These are phyloP conservation scores for Immersiporthe knoxdaviesiana DNA, from an alignment of 2,329 filamentous ascomycete genomes.

Conservation along the genomic window DNA sequence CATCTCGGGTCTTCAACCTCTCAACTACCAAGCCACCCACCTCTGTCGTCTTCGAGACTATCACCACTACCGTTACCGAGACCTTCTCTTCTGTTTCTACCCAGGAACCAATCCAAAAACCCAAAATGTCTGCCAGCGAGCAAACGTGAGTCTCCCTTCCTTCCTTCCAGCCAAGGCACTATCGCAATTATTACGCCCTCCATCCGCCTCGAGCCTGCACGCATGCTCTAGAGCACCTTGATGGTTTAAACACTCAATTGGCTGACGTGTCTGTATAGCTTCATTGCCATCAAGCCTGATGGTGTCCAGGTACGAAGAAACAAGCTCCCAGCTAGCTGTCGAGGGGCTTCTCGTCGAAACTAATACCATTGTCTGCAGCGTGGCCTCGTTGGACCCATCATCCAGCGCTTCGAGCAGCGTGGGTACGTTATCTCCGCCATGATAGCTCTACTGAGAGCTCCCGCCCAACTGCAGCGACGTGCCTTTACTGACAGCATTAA, in stretches of 20 bases:
- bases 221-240: neutral
- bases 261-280: slow-evolving; percentile 59
- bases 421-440: slow-evolving; percentile 62
- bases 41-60: slow-evolving; percentile 30
- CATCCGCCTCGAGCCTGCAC: slow-evolving; percentile 7
- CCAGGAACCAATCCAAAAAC: slow-evolving; percentile 37
- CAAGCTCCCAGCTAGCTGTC: slow-evolving; percentile 17
- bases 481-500: slow-evolving; percentile 18
- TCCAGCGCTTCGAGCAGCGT: slow-evolving; percentile 96
- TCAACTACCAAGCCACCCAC: slow-evolving; percentile 41
- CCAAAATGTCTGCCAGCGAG: slow-evolving; percentile 73
- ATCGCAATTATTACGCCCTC: slow-evolving; percentile 22
- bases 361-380: slow-evolving; percentile 60
- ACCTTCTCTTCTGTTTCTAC: slow-evolving; percentile 34
- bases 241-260: neutral
- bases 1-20: slow-evolving; percentile 50
- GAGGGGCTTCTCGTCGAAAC: slow-evolving; percentile 17
- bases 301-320: slow-evolving; percentile 84
- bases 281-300: slow-evolving; percentile 99
- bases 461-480: slow-evolving; percentile 15
- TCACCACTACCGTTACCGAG: slow-evolving; percentile 36
- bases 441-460: neutral
- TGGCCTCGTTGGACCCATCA: slow-evolving; percentile 96
- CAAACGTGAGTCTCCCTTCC: slow-evolving; percentile 78
- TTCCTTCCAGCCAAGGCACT: neutral